Base-by-base conservation (phyloP, 345 rosid species). In the Citrus hindsii region DNA sequence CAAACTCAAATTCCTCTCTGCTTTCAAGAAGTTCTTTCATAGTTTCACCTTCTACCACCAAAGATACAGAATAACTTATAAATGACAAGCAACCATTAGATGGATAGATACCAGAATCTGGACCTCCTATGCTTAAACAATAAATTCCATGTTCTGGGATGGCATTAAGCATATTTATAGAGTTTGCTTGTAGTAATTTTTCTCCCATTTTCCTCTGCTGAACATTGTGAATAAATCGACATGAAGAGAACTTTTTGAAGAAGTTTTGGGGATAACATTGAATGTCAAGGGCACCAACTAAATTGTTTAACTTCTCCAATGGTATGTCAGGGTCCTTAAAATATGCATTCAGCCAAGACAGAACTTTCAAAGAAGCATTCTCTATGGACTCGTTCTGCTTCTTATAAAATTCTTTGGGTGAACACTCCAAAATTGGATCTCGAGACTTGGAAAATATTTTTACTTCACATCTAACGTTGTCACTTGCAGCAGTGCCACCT, bases 1-100 rank as follows among this genome's bases (percentile, higher is more conserved):
- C 97, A 90, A 94, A 94, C 82, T 92, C 97, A 86, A 94, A 88
- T 74, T 88, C 98, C 82, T 91, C 93, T 71, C 76, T 79, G 76
- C 91, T 90, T 88, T 96, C 99, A 82, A 96, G 83, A 79, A 92
- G 92, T 76, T 92, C 97, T 85, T 86, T 87, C 79, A 67, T 42
- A 38, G 60, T 65, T 74, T 83, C 84, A 82, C 73, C 83, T 74
- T 82, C 86, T 64, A 79, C 60, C 76, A 81, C 86, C 82, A 96
- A 82, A 69, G 86, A 84, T 67, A 88, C 90, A 27, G 97, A 88
- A 85, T 94, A 96, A 69, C 87, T 79, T 38, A 90, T 80, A 74
- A 91, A 85, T 67, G 83, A 78, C 74, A 96, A 80, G 42, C 92
- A 85, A 46, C 93, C 97, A 83, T 60, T 82, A 59, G 92, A 85